These are phyloP conservation scores for Penicillium diatomitis DNA, from an alignment of 495 filamentous ascomycete genomes.

Conservation along the genomic window DNA sequence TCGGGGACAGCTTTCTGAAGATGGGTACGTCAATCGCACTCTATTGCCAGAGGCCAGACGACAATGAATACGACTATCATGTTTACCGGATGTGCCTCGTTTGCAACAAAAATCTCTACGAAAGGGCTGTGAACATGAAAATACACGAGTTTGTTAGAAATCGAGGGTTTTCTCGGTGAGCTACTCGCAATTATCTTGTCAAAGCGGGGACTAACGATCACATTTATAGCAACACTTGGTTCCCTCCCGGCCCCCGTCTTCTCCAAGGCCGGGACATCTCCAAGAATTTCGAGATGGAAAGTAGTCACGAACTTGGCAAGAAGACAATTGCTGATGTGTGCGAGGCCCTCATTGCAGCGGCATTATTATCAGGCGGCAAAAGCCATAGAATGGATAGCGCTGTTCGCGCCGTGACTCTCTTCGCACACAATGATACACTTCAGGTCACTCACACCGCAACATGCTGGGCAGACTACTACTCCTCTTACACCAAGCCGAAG, in stretches of 20 bases:
- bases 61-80: constrained; percentile 81
- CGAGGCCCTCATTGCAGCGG: constrained; percentile 88
- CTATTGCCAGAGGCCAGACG: constrained; percentile 63
- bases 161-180: constrained; percentile 64
- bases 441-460: constrained; percentile 53
- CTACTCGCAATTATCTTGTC: neutral
- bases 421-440: constrained; percentile 47
- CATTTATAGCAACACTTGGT: constrained; percentile 49
- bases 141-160: constrained; percentile 72
- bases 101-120: constrained; percentile 86
- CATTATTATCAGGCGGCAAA: constrained; percentile 55
- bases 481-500: constrained; percentile 57
- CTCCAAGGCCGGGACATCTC: constrained; percentile 51
- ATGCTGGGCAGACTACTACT: constrained; percentile 62
- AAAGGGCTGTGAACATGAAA: constrained; percentile 56
- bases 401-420: constrained; percentile 67
- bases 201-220: neutral
- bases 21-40: constrained; percentile 87
- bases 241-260: constrained; percentile 64
- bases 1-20: constrained; percentile 92
- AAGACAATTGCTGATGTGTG: constrained; percentile 97
- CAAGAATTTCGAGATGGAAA: constrained; percentile 42
- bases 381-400: constrained; percentile 65
- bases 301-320: constrained; percentile 63
- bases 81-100: constrained; percentile 84